phyloP scores from a whole-genome alignment of 495 filamentous ascomycete species.

The Aspergillus olivimuriae region DNA sequence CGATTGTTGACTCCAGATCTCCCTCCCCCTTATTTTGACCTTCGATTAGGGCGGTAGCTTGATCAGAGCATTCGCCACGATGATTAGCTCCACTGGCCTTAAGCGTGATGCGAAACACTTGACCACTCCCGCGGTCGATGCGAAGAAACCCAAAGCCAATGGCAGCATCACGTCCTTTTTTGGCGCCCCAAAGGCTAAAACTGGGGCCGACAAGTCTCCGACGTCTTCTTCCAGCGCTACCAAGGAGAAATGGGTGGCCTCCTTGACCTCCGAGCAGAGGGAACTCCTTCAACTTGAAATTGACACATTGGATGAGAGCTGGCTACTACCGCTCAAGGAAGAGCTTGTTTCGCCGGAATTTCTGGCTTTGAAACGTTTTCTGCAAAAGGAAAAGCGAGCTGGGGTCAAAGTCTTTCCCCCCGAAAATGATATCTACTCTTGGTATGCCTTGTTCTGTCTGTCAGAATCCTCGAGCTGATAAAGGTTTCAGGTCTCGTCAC shows the following conservation, averaged over 20 bases:
- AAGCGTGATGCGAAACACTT: conserved; percentile 35
- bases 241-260: conserved; percentile 78
- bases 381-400: conserved; percentile 67
- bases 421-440: conserved; percentile 84
- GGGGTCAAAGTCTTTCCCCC: conserved; percentile 80
- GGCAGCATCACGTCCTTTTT: conserved; percentile 63
- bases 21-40: too few relatives aligned
- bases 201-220: conserved; percentile 16
- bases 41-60: not conserved
- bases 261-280: conserved; percentile 74
- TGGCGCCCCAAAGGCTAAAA: conserved; percentile 43
- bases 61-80: conserved; percentile 3
- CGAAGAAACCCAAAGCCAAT: conserved; percentile 65
- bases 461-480: not conserved
- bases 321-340: conserved; percentile 81
- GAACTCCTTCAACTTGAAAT: conserved; percentile 82
- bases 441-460: conserved; percentile 47
- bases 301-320: conserved; percentile 81
- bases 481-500: conserved; percentile 64
- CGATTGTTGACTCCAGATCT: too few relatives aligned
- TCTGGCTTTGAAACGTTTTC: conserved; percentile 77
- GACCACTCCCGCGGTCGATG: conserved; percentile 15
- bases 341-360: conserved; percentile 74
- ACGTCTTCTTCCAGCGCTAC: conserved; percentile 56
- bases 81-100: conserved; percentile 22